Evolutionary conservation across 805 yeast species (phyloP), one percentile per base, ranked within the genome.

Genomic region (Kodamaea laetipori): DNA sequence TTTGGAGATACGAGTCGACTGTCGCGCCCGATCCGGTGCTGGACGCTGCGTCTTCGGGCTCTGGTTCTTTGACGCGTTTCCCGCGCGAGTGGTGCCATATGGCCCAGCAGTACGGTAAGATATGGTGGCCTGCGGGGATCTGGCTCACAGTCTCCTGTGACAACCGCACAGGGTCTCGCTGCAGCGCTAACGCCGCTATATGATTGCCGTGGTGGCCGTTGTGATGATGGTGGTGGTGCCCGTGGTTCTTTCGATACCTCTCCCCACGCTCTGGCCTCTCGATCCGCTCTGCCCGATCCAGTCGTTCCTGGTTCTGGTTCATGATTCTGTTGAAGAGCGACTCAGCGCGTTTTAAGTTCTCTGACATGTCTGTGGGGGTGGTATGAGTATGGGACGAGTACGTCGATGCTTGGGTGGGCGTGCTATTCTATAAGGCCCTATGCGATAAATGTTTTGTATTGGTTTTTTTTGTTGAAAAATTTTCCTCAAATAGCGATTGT

Each of bases 31-130:
- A 39, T 39, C 42, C 31, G 12, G 51, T 52, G 16, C 47, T 40
- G 36, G 53, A 30, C 45, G 44, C 41, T 5, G 36, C 52, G 16
- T 45, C 50, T 18, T 45, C 31, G 7, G 43, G 38, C 31, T 45
- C 42, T 10, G 49, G 52, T 3, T 48, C 49, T 27, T 53, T 52
- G 35, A 51, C 51, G 44, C 51, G 53, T 47, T 40, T 46, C 41
- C 58, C 62, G 44, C 77, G 51, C 16, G 67, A 61, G 50, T 74
- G 78, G 52, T 69, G 66, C 80, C 80, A 74, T 47, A 73, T 58
- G 23, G 75, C 66, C 80, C 80, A 74, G 52, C 76, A 66, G 54
- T 71, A 73, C 12, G 74, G 73, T 45, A 74, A 60, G 8, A 65
- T 57, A 50, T 73, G 76, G 50, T 68, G 70, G 28, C 55, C 50